These are phyloP conservation scores for Calcarisporium arbuscula DNA, from an alignment of 2,329 filamentous ascomycete species.

Conservation along the genomic window DNA sequence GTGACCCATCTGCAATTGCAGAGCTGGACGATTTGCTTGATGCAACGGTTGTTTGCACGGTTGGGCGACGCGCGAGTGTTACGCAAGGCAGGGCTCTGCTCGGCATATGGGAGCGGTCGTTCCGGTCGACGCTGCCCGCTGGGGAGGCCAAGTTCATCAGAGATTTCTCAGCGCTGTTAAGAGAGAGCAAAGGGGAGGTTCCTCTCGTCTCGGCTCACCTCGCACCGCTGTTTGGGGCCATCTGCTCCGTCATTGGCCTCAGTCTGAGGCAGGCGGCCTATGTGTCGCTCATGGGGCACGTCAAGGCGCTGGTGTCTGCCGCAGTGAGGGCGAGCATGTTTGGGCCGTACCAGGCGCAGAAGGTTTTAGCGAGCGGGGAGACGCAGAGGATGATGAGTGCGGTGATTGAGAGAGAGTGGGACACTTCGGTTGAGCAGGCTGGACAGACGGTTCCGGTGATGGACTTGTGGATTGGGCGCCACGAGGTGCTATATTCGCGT, in stretches of 20 bases:
- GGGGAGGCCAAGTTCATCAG: conserved; percentile 23
- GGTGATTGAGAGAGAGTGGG: conserved; percentile 55
- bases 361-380: conserved; percentile 55
- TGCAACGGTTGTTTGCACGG: conserved; percentile 71
- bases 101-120: conserved; percentile 68
- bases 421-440: conserved; percentile 55
- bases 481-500: conserved; percentile 76
- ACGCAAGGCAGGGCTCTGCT: conserved; percentile 71
- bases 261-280: conserved; percentile 59
- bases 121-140: conserved; percentile 34
- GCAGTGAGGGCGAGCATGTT: conserved; percentile 72
- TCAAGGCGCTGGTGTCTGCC: conserved; percentile 69
- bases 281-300: conserved; percentile 69
- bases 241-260: conserved; percentile 57
- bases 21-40: conserved; percentile 69
- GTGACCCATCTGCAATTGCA: conserved; percentile 42
- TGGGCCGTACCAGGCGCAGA: conserved; percentile 75
- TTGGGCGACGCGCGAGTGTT: conserved; percentile 67
- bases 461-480: conserved; percentile 77
- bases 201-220: conserved; percentile 57
- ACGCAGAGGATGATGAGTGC: conserved; percentile 52
- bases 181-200: conserved; percentile 19
- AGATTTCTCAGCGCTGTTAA: conserved; percentile 30
- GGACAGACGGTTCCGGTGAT: conserved; percentile 71
- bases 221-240: conserved; percentile 62